Evolutionary conservation across 257 asterid genomes (phyloP).

Genomic region (Asclepias syriaca): DNA sequence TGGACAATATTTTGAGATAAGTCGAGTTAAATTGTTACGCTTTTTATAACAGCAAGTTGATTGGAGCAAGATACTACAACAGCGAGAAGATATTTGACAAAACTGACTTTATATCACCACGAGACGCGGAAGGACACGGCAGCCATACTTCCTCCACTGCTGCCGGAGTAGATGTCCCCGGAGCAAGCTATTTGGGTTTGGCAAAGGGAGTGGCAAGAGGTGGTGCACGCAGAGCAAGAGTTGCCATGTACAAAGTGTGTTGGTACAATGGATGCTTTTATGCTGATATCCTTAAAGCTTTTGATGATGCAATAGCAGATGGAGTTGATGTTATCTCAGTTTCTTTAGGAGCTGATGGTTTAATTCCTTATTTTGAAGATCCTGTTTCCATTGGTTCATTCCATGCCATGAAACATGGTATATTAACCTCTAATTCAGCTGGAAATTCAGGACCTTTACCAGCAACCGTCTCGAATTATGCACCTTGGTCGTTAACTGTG

Average conservation of each 20-base stretch:
- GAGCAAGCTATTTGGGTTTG: conserved; percentile 43
- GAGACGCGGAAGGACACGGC: conserved; percentile 9
- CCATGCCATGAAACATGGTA: conserved; percentile 44
- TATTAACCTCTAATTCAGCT: conserved; percentile 31
- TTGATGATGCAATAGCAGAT: conserved; percentile 41
- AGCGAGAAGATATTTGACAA: neutral
- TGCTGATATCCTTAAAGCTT: conserved; percentile 3
- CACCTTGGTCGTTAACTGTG: conserved; percentile 40
- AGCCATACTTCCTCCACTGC: conserved; percentile 14
- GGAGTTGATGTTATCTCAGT: conserved; percentile 20
- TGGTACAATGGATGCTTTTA: conserved; percentile 19
- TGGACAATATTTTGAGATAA: no score
- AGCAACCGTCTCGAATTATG: conserved; percentile 22
- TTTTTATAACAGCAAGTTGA: neutral
- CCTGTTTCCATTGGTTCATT: conserved; percentile 37
- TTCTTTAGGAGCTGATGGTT: conserved; percentile 25
- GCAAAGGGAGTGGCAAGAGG: conserved; percentile 58
- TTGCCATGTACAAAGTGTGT: conserved; percentile 54
- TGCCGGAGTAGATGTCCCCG: conserved; percentile 15
- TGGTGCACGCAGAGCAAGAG: conserved; percentile 47
- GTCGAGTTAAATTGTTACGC: no score
- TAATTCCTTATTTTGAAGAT: conserved; percentile 28
- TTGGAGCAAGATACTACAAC: conserved; percentile 18
- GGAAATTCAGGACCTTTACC: conserved; percentile 37
- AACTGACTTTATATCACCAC: conserved; percentile 1